Percentiles rank a stretch among this genome's conserved stretches.
Conservation (phyloP, 345 rosid species). For the Salix viminalis region DNA sequence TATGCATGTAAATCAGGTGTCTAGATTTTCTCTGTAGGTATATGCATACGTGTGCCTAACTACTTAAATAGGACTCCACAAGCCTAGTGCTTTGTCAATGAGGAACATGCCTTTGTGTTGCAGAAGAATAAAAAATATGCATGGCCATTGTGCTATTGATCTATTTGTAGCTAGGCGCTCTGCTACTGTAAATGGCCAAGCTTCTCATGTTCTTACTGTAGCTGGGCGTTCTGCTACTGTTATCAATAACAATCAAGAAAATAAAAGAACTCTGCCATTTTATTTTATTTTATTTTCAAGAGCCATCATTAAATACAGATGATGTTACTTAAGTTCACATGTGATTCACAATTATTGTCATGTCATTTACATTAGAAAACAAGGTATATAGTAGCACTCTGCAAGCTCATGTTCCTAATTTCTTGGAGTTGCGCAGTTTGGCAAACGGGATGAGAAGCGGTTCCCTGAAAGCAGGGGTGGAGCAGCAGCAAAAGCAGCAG, state of each 20-base stretch:
- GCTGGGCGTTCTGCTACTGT: conserved; percentile 41
- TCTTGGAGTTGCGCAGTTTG: conserved; percentile 33
- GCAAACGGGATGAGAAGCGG: conserved; percentile 19
- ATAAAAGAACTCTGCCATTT: neutral
- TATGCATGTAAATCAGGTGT: conserved; percentile 1
- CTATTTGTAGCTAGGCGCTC: conserved; percentile 34
- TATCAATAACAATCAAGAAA: neutral
- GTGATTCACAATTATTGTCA: neutral
- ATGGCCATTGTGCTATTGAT: conserved; percentile 42
- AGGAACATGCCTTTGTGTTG: conserved; percentile 18
- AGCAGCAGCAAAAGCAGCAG: conserved; percentile 7
- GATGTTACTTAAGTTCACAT: neutral
- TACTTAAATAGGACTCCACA: conserved; percentile 10
- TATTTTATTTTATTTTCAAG: neutral
- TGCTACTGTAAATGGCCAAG: conserved; percentile 24
- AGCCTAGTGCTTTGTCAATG: conserved; percentile 15
- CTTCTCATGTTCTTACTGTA: conserved; percentile 27
- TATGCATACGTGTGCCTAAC: neutral
- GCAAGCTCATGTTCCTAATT: neutral
- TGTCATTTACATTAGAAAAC: neutral
- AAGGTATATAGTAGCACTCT: neutral
- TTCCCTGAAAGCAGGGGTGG: conserved; percentile 15
- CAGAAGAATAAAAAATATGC: conserved; percentile 29
- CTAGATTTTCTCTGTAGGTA: neutral
- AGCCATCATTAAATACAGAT: neutral